Base-by-base conservation (phyloP, 2,329 filamentous ascomycete genomes). In the Dactylellina leptospora region DNA sequence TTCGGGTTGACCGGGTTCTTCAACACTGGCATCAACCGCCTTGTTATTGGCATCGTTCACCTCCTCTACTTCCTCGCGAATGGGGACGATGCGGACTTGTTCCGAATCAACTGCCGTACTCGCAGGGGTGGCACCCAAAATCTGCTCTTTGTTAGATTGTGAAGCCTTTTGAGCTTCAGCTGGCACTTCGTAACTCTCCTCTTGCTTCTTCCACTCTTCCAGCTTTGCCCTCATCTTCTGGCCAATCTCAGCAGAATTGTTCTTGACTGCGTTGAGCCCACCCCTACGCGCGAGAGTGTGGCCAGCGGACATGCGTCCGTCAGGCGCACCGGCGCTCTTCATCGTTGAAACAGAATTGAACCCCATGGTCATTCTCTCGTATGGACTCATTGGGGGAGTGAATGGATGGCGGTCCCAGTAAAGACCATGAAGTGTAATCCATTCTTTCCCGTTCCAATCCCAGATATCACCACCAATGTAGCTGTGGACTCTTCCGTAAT, bases 381-480 rank as follows among this genome's bases (percentile, higher is more conserved):
- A 71, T 0, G 27, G 38, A n/a, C 56, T 56, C 50, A 71, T 51
- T 10, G 25, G 56, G 2, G 42, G 30, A 10, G 64, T 71, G 33
- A 71, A 38, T 3, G 64, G 64, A 28, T 71, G 64, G 6, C 64
- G 64, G 64, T 55, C 56, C 56, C 58, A 71, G 58, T 36, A 71
- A 33, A 61, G 58, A 8, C 36, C 51, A 22, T 55, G 33, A 18
- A 33, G 16, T 2, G 2, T 10, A 10, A 20, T 25, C 54, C 40
- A 45, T 33, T 47, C 23, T 1, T 18, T 9, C 3, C 25, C 33
- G 23, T 58, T 16, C 36, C 33, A 25, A 18, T 23, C 30, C 2
- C 20, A 18, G 1, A 8, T 18, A n/a, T 23, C 22, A 6, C 42
- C 11, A 18, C 58, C 59, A 33, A 63, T 13, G 36, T 54, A 63